Base-by-base conservation (phyloP, 441 rosid genomes). In the Cnidoscolus chayamansa region DNA sequence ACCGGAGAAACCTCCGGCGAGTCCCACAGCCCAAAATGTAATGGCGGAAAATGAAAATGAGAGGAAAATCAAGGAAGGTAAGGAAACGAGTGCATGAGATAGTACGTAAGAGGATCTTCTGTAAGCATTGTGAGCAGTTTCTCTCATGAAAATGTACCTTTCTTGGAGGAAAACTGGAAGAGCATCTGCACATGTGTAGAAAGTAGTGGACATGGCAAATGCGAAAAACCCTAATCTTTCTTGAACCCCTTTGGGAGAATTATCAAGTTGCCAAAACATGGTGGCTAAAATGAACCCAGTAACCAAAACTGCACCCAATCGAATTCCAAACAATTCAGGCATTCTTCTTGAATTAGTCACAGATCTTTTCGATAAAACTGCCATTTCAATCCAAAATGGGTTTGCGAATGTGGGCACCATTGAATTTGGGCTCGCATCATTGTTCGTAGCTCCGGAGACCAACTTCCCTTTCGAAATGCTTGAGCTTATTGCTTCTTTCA, bases 401-500 rank as follows among this genome's bases (percentile, higher is more conserved):
- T 92, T 90, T 1, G 96, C 92, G 62, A 89, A 91, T 7, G 78
- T 81, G 15, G 93, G 93, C 1, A 91, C 90, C 80, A 87, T 67
- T 11, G 92, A 79, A 2, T 82, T 66, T 13, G 86, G 57, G 48
- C 53, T 75, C 0, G 57, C 54, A 11, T 31, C 57, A 25, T 70
- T 73, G 15, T 66, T 80, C 13, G 87, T 79, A 6, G 90, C 87
- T 0, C 97, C 97, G 0, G 97, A 86, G 0, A 90, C 94, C 31
- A 93, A 75, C 68, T 93, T 93, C 3, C 98, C 98, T 56, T 89
- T 75, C 1, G 94, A 91, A 17, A 94, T 91, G 72, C 96, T 88
- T 0, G 93, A 95, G 62, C 90, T 83, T 3, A 94, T 91, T 8
- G 96, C 98, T 82, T 94, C 97, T 78, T 90, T 94, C 0, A 94